Evolutionary conservation across 2,329 filamentous ascomycete genomes (phyloP), one percentile per base, ranked within the genome.

Genomic region (Fusarium palustre): DNA sequence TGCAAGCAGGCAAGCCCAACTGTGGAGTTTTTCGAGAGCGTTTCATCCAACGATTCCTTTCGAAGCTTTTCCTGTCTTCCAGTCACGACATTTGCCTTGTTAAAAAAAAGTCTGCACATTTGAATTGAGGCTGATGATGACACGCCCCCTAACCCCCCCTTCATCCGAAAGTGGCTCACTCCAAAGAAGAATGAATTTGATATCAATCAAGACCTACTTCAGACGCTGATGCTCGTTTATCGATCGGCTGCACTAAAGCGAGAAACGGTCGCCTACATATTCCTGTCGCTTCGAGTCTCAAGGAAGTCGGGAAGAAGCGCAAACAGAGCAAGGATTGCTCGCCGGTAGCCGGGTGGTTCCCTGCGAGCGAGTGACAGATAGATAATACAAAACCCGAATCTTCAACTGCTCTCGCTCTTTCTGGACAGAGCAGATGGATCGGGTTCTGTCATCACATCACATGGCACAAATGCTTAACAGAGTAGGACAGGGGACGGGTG

Each of bases 1-100:
- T 57, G 60, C 63, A 79, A 78, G 77, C 77, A 79, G 72, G 74
- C 76, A 77, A 68, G 77, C 77, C 77, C 74, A 79, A 79, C 70
- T 79, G 77, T 79, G 77, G 77, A 77, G 71, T 68, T 71, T 58
- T 42, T 38, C 56, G 57, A 52, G 52, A 58, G 48, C 62, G 50
- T 68, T 66, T 71, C 59, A 46, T 72, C 64, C 71, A 75, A 74
- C 69, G 64, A 69, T 71, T 69, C 55, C 54, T 56, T 68, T 60
- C 38, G 38, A 59, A 55, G 67, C 60, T 66, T 59, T 70, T 48
- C 58, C 41, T 55, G 39, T 61, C 45, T 59, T 42, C 59, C 69
- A 73, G 69, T 72, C 64, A 74, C 46, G 45, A 54, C 55, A 58
- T 57, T 43, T 25, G 48, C 60, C 30, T 45, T 59, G 31, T 42